Conservation (phyloP, 2,329 filamentous ascomycete genomes). For the Thelonectria discophora region DNA sequence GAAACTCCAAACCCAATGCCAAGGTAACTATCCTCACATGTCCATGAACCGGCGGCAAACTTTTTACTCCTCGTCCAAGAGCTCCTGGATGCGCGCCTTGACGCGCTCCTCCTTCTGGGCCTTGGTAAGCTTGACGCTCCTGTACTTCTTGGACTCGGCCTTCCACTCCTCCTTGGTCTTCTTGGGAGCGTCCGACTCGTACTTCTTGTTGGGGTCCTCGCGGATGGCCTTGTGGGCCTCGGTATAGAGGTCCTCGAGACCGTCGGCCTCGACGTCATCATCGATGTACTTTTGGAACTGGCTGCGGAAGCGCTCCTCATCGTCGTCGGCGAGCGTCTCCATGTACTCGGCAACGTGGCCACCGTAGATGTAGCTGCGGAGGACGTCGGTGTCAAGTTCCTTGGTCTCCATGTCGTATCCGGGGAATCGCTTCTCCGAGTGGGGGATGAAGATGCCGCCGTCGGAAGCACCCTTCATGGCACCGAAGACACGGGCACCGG, state of each 20-base stretch:
- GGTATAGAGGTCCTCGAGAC: constrained; percentile 93
- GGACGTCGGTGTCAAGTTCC: constrained; percentile 96
- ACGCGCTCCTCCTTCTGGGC: constrained; percentile 84
- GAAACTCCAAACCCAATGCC: constrained; percentile 53
- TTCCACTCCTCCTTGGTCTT: constrained; percentile 99
- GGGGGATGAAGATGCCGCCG: constrained; percentile 94
- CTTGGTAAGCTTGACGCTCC: constrained; percentile 78
- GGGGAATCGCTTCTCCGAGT: constrained; percentile 99
- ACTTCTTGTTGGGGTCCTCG: constrained; percentile 98
- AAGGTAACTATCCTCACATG: constrained; percentile 45
- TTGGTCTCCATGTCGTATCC: constrained; percentile 97
- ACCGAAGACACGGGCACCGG: constrained; percentile 98
- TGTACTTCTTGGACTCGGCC: constrained; percentile 92
- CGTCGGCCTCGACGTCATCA: constrained; percentile 94
- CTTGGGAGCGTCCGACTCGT: constrained; percentile 76
- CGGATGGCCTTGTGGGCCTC: constrained; percentile 97
- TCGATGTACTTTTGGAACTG: constrained; percentile 99
- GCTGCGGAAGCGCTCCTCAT: constrained; percentile 99
- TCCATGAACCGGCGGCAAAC: constrained; percentile 38
- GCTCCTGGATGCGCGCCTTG: constrained; percentile 89
- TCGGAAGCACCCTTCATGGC: constrained; percentile 99
- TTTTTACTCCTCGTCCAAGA: constrained; percentile 64
- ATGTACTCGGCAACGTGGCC: constrained; percentile 99
- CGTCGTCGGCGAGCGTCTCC: constrained; percentile 99
- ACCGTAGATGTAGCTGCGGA: constrained; percentile 99